Base-by-base conservation (phyloP, 768 basidiomycete species). In the Termitomyces sp. region DNA sequence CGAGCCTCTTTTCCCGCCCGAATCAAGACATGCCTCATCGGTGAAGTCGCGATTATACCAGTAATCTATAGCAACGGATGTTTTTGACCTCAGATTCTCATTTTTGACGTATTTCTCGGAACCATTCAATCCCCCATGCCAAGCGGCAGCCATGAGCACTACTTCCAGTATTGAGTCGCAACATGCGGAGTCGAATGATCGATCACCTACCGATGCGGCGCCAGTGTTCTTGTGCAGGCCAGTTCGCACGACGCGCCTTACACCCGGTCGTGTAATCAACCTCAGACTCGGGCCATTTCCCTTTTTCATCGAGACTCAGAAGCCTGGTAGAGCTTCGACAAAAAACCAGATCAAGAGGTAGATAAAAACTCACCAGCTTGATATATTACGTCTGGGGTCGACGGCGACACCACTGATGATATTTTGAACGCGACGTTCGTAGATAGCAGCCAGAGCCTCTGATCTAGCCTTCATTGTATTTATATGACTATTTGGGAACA, bases 181-280 rank as follows among this genome's bases (percentile, higher is more conserved):
- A 9, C 41, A 33, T 20, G 48, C 16, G 57, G 43, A 36, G 61
- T 13, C 2, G 52, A 58, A n/a, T 48, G 48, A 26, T 44, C 50
- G 13, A 43, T 13, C 20, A 63, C 71, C 26, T 59, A 79, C 80
- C 69, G 28, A 80, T 71, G 35, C 78, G 77, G n/a, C 63, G 60
- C 79, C 81, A 83, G 61, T 84, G 82, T 18, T 64, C 64, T 64
- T 80, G 74, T 1, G 83, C 83, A 30, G 83, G 83, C 84, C 84
- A 85, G 62, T 82, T 86, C 16, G 81, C 82, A 6, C 74, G 70
- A 57, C 73, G 77, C 10, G 79, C 84, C 46, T 62, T 62, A 61
- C 84, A 85, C 2, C 84, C 84, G 4, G 79, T 68, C 0, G 79
- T 74, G 60, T 84, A 84, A 63, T 84, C 74, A 2, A 86, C 69